These are phyloP conservation scores for Grigorovia transvaalensis DNA, from an alignment of 805 yeast species.

Conservation along the genomic window DNA sequence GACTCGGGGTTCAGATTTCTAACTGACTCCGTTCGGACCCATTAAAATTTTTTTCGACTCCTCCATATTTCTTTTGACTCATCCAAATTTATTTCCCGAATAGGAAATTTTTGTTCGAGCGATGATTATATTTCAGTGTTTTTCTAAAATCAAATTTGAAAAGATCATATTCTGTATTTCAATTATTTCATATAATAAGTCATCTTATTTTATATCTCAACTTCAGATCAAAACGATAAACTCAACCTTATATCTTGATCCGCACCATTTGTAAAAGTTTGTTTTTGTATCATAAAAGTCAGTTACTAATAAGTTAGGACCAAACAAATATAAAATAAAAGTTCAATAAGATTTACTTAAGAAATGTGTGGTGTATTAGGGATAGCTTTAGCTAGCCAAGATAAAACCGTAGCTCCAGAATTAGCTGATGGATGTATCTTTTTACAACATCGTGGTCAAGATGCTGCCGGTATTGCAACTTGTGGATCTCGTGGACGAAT, in stretches of 20 bases:
- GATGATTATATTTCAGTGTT: not conserved
- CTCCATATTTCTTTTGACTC: not conserved
- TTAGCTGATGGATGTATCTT: conserved; percentile 86
- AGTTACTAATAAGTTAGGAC: no score
- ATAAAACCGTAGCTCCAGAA: conserved; percentile 72
- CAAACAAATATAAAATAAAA: no score
- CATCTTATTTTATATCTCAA: no score
- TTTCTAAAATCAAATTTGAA: not conserved
- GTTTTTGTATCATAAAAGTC: no score
- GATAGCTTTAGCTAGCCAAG: conserved; percentile 67
- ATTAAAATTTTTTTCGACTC: not conserved
- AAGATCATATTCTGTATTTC: not conserved
- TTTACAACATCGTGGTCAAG: conserved; percentile 96
- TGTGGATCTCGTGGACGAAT: conserved; percentile 89
- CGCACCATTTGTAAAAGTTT: no score
- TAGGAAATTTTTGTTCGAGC: not conserved
- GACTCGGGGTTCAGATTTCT: not conserved
- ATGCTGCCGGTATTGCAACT: conserved; percentile 98
- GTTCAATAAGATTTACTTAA: not conserved
- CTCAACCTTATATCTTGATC: no score
- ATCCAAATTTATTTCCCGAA: not conserved
- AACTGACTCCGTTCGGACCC: not conserved
- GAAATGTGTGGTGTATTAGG: conserved; percentile 94
- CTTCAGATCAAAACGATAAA: no score
- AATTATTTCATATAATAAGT: no score